Conservation (phyloP, 805 yeast species). For the Ogataea henricii region DNA sequence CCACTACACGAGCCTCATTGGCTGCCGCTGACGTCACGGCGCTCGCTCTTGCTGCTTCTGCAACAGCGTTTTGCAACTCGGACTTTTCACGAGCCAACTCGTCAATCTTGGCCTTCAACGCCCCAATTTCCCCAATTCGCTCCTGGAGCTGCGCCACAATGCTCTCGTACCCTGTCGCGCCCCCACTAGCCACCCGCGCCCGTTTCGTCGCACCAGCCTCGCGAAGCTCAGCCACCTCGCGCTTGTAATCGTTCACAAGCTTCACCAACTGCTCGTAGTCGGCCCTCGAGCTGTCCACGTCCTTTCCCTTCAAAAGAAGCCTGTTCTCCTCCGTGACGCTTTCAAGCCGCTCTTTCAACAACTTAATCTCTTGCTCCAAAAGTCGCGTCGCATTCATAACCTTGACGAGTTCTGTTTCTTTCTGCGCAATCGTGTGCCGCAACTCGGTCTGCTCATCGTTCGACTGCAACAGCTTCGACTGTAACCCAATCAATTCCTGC, state of each 20-base stretch:
- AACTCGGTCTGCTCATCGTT: conserved; percentile 9
- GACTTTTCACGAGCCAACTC: neutral
- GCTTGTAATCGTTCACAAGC: conserved; percentile 57
- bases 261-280: conserved; percentile 41
- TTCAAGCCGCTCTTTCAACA: conserved; percentile 23
- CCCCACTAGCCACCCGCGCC: neutral
- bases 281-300: conserved; percentile 14
- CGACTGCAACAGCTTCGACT: conserved; percentile 13
- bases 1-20: conserved; percentile 42
- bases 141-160: conserved; percentile 7
- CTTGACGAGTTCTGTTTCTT: conserved; percentile 16
- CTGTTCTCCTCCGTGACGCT: conserved; percentile 21
- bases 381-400: conserved; percentile 19
- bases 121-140: conserved; percentile 1
- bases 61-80: neutral
- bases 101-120: conserved; percentile 1
- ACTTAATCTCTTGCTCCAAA: conserved; percentile 21
- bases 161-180: neutral
- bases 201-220: conserved; percentile 22
- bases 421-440: conserved; percentile 1
- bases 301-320: conserved; percentile 11
- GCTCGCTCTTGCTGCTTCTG: neutral
- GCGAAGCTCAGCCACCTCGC: conserved; percentile 45
- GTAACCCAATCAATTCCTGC: conserved; percentile 15
- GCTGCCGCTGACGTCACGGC: neutral